These are phyloP conservation scores for Immersiella caudata DNA, from an alignment of 495 filamentous ascomycete species.

Conservation along the genomic window DNA sequence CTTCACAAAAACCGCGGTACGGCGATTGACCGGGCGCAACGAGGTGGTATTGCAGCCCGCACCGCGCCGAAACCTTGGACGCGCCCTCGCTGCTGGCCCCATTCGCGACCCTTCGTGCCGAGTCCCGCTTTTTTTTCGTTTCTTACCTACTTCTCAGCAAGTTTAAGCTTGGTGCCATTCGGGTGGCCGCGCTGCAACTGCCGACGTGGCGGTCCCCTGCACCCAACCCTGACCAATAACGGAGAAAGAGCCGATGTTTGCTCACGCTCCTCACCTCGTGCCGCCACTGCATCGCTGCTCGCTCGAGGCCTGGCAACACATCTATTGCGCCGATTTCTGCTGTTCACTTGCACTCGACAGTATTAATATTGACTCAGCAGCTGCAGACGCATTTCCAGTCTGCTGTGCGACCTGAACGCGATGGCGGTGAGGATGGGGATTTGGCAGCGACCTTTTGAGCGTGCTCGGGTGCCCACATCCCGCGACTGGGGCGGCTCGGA, in stretches of 20 bases:
- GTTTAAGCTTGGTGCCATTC: neutral
- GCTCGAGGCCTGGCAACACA: neutral
- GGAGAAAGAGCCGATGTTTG: neutral
- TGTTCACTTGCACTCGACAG: neutral
- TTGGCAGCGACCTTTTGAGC: too few species aligned
- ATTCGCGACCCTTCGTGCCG: neutral
- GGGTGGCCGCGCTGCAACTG: slow-evolving; percentile 6
- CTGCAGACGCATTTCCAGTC: neutral
- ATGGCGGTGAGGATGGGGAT: too few species aligned
- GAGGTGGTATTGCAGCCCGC: neutral
- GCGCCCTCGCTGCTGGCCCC: neutral
- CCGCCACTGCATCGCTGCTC: neutral
- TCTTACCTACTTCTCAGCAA: neutral
- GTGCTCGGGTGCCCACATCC: neutral
- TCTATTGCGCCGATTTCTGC: neutral
- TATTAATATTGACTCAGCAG: neutral
- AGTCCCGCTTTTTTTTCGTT: neutral
- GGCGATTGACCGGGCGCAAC: neutral
- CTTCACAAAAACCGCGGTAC: neutral
- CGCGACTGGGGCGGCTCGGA: neutral
- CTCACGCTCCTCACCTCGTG: neutral
- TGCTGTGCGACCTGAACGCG: neutral
- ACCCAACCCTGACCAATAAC: neutral
- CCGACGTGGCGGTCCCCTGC: neutral
- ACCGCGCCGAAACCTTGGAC: neutral